Percentiles rank a stretch among this genome's conserved stretches.
These are phyloP conservation scores for Chaetomium globosum DNA, from an alignment of 2,329 filamentous ascomycete species.

Conservation along the genomic window DNA sequence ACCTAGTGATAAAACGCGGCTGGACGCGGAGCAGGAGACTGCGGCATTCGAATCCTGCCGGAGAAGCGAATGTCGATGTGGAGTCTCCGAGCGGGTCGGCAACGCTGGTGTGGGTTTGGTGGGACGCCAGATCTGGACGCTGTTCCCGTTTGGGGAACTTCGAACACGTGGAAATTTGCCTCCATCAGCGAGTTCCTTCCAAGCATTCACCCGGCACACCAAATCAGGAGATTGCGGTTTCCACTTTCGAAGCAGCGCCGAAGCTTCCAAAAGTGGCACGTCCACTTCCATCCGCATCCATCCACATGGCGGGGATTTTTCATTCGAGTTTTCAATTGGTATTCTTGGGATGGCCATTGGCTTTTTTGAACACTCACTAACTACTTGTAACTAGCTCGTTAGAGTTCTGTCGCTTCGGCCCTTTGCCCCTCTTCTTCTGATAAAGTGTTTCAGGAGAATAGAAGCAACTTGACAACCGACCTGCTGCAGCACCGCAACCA, in stretches of 20 bases:
- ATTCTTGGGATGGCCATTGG: neutral
- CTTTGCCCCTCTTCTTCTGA: no score
- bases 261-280: conserved; percentile 25
- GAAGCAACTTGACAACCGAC: neutral
- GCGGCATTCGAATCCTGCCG: neutral
- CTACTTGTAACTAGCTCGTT: no score
- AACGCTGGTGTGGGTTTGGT: neutral
- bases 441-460: neutral
- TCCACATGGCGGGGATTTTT: neutral
- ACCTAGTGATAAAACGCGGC: neutral
- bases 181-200: neutral
- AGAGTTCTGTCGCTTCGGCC: no score
- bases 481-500: neutral
- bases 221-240: conserved; percentile 5
- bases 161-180: conserved; percentile 25
- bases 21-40: neutral
- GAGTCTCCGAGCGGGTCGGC: conserved; percentile 6
- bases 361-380: neutral
- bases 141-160: conserved; percentile 21
- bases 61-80: conserved; percentile 19
- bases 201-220: conserved; percentile 27
- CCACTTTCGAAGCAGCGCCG: conserved; percentile 29
- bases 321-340: neutral
- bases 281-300: neutral
- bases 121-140: conserved; percentile 15